Base-by-base conservation (phyloP, 2,329 filamentous ascomycete species). In the Neospermospora avenae region DNA sequence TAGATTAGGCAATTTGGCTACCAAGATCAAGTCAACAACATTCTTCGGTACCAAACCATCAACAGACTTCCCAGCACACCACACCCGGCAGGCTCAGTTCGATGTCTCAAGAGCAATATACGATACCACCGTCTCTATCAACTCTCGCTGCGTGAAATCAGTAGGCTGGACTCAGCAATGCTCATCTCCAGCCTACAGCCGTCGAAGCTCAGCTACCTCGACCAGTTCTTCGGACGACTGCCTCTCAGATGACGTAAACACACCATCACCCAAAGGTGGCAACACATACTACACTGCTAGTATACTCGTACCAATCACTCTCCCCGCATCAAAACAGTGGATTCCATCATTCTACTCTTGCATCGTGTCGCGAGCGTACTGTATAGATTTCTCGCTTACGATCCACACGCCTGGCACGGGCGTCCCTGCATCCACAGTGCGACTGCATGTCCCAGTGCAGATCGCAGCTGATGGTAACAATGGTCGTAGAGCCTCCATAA, bases 271-370 rank as follows among this genome's bases (percentile, higher is more conserved):
- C 13, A 53, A 59, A 46, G 41, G 62, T 5, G 45, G 45, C 22
- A 57, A 58, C 22, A 35, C 55, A 10, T 69, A 69, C 73, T 90
- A 87, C 73, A 85, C 83, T 2, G 79, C 86, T 6, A 77, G 77
- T n/a, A 75, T 90, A 37, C 70, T 87, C 1, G 81, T 89, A 1
- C 87, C 87, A 0, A 76, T 90, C 67, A 80, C 80, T 0, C 77
- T 89, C 0, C 86, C 87, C 0, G 68, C 70, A n/a, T 76, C 76
- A 63, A 88, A 86, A 66, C 75, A 80, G 25, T 88, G 88, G 70
- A 75, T 88, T 20, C 88, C 87, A 1, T 87, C 86, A 2, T 91
- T 90, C 74, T 84, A 89, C 75, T 80, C 82, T 41, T 91, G 87
- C 71, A 79, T 90, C 56, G 75, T 85, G 46, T 84, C 83, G n/a